Evolutionary conservation across 1,284 basidiomycete genomes (phyloP).

Genomic region (Heterobasidion occidentale): DNA sequence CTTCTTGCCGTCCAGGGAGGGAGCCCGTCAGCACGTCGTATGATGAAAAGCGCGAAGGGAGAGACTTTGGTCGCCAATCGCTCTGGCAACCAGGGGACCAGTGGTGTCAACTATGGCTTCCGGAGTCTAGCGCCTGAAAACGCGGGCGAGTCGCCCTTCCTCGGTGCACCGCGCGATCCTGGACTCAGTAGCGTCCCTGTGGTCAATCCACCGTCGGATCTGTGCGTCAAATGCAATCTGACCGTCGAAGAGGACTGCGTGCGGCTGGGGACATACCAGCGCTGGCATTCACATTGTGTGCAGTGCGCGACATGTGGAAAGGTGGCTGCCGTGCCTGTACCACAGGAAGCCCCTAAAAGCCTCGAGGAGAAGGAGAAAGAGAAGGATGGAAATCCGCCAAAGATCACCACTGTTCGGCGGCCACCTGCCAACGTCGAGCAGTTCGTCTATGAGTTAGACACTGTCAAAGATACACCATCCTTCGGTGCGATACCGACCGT

Average conservation of each 20-base stretch:
- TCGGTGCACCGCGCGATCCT: constrained; percentile 33
- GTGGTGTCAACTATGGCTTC: constrained; percentile 82
- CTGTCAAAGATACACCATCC: constrained; percentile 53
- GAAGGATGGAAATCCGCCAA: constrained; percentile 39
- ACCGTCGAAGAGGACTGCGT: constrained; percentile 98
- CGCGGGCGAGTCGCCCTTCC: constrained; percentile 81
- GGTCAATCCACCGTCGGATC: constrained; percentile 73
- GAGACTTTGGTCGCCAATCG: constrained; percentile 36
- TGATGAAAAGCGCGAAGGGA: constrained; percentile 62
- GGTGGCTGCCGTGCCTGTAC: constrained; percentile 54
- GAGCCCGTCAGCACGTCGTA: constrained; percentile 67
- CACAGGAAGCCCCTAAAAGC: constrained; percentile 36
- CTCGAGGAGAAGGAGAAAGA: constrained; percentile 33
- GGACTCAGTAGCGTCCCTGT: constrained; percentile 40
- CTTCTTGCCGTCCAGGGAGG: constrained; percentile 84
- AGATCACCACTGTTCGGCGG: constrained; percentile 55
- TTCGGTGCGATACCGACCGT: constrained; percentile 64
- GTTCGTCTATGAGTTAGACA: constrained; percentile 69
- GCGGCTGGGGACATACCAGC: constrained; percentile 85
- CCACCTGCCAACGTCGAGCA: constrained; percentile 71
- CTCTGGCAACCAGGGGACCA: constrained; percentile 59
- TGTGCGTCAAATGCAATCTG: constrained; percentile 82
- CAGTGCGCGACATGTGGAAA: constrained; percentile 79
- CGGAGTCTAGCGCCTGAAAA: constrained; percentile 82
- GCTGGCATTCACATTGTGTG: constrained; percentile 95